Conservation (phyloP, 495 filamentous ascomycete species). For the Monascus purpureus region DNA sequence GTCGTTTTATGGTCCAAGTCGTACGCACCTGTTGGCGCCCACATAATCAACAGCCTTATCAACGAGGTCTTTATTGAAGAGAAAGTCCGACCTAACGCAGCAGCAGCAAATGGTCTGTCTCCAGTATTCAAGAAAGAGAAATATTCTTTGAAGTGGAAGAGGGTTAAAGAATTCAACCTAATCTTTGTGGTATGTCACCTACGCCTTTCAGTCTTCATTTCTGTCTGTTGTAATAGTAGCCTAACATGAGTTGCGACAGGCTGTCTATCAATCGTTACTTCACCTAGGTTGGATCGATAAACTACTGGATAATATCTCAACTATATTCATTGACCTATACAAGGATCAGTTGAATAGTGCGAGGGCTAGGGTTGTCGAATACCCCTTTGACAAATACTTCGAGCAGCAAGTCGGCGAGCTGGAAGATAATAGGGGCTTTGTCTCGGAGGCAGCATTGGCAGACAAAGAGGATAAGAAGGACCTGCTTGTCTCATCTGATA, state of each 20-base stretch:
- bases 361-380: constrained; percentile 59
- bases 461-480: constrained; percentile 27
- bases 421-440: constrained; percentile 40
- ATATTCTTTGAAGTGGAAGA: constrained; percentile 90
- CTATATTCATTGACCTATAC: constrained; percentile 79
- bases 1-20: constrained; percentile 93
- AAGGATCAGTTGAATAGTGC: constrained; percentile 72
- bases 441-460: constrained; percentile 15
- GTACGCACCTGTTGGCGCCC: constrained; percentile 63
- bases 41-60: constrained; percentile 87
- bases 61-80: constrained; percentile 96
- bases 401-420: constrained; percentile 82
- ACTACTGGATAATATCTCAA: constrained; percentile 84
- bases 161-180: constrained; percentile 76
- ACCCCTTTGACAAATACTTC: constrained; percentile 82
- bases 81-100: constrained; percentile 45
- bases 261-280: constrained; percentile 88
- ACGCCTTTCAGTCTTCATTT: constrained; percentile 1
- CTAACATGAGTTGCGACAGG: constrained; percentile 38
- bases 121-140: constrained; percentile 79
- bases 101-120: constrained; percentile 8
- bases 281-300: constrained; percentile 96
- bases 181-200: constrained; percentile 82
- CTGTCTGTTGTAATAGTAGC: too few species aligned
- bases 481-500: constrained; percentile 30